Evolutionary conservation across 805 yeast species (phyloP), one percentile per base, ranked within the genome.

Genomic region (Pichia gijzeniarum): DNA sequence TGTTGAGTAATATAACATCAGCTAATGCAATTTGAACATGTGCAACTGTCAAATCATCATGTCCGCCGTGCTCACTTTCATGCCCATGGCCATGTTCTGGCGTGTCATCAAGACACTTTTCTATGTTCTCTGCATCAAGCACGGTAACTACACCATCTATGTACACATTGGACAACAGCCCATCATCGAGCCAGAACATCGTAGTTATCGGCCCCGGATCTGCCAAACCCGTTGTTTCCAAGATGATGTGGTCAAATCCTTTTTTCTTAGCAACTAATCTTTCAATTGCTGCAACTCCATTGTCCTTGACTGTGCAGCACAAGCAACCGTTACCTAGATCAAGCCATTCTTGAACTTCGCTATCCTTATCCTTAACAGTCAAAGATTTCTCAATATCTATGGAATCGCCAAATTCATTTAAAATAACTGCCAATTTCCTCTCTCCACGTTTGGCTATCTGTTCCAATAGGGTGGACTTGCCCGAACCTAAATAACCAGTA

Each of bases 101-200:
- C 28, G 5, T 66, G 53, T 88, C 97, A 46, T 77, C 80, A 27
- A 91, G 67, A 51, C 85, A 81, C 43, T 67, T 67, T 16, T 72
- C 55, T 20, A 91, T 80, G 57, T 88, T 81, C 40, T 73, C 79
- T 2, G 81, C 61, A 60, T 91, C 98, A 35, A 93, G 69, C 2
- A 91, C 97, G 0, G 96, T 85, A 13, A 93, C 75, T 5, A 91
- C 87, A 0, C 96, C 96, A 63, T 91, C 98, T 28, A 93, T 82
- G 60, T 86, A 85, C 2, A 93, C 88, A 53, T 80, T 82, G 4
- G 95, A 81, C 14, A 82, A 74, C 47, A 93, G 69, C 0, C 90
- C 97, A 20, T 86, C 91, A 61, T 93, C 99, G 27, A 90, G 72
- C 99, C 99, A 93, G 64, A 93, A 93, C 96, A 91, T 91, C 52